Evolutionary conservation across 257 asterid species (phyloP).

Genomic region (Salvia splendens): DNA sequence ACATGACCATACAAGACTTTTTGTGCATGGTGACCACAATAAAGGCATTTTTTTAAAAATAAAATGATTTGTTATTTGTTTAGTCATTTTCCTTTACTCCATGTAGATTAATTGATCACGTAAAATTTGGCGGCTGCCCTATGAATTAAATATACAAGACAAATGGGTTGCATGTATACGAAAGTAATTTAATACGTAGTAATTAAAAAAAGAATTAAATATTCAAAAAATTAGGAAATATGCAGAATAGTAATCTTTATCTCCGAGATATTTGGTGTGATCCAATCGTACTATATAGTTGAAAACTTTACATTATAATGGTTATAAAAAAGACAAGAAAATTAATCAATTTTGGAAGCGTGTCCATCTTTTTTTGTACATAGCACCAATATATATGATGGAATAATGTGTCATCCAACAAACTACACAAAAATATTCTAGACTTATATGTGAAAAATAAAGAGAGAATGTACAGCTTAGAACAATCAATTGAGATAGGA

Average conservation of each 20-base stretch:
- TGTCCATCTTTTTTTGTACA: slow-evolving; percentile 18
- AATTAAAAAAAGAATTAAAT: no score
- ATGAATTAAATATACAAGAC: slow-evolving; percentile 1
- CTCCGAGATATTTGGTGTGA: background rate
- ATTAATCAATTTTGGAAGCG: slow-evolving; percentile 36
- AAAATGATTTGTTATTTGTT: background rate
- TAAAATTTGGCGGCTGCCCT: slow-evolving; percentile 19
- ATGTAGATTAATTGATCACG: background rate
- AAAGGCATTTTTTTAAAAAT: background rate
- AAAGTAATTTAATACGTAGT: no score
- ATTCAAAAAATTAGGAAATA: no score
- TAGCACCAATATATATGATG: slow-evolving; percentile 23
- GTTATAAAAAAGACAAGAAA: background rate
- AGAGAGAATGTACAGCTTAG: slow-evolving; percentile 32
- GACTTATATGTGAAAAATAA: slow-evolving; percentile 20
- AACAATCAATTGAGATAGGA: slow-evolving; percentile 36
- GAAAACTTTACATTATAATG: slow-evolving; percentile 22
- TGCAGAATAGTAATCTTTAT: no score
- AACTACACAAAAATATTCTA: slow-evolving; percentile 16
- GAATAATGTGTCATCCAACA: slow-evolving; percentile 48
- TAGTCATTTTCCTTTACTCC: slow-evolving; percentile 21
- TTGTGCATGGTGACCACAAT: background rate
- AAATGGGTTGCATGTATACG: slow-evolving; percentile 17
- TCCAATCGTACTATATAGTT: slow-evolving; percentile 4
- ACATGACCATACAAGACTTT: no score